Conservation (phyloP, 257 asterid species). For the Solanum medicagineum region DNA sequence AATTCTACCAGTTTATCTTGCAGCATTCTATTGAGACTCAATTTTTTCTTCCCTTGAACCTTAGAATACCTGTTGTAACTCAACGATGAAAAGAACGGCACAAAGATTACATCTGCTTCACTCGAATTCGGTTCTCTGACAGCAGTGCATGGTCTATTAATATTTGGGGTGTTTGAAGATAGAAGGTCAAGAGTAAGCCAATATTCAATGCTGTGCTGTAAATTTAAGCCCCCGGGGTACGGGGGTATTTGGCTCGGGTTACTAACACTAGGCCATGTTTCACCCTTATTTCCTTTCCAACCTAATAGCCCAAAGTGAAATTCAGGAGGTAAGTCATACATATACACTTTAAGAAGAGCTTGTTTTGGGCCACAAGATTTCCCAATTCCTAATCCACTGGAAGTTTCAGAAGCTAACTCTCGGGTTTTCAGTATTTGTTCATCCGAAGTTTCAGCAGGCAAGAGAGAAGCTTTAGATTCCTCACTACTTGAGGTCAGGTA, state of each 20-base stretch:
- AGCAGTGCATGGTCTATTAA: slow-evolving; percentile 47
- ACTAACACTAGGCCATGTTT: slow-evolving; percentile 52
- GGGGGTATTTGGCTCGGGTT: slow-evolving; percentile 26
- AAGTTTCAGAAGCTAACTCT: background rate
- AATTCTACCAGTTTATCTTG: slow-evolving; percentile 52
- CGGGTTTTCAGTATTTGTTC: background rate
- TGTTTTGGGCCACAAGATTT: slow-evolving; percentile 21
- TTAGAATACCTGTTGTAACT: slow-evolving; percentile 63
- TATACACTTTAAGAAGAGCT: slow-evolving; percentile 53
- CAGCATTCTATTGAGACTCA: slow-evolving; percentile 26
- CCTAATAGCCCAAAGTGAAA: slow-evolving; percentile 74
- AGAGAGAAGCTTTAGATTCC: background rate
- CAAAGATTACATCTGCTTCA: slow-evolving; percentile 54
- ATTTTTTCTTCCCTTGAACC: slow-evolving; percentile 19
- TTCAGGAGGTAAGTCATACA: slow-evolving; percentile 65
- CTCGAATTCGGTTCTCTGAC: slow-evolving; percentile 37
- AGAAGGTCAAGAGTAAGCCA: slow-evolving; percentile 84
- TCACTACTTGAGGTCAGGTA: slow-evolving; percentile 4
- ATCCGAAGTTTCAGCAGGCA: slow-evolving; percentile 1
- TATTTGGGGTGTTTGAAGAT: slow-evolving; percentile 29
- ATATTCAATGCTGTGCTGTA: slow-evolving; percentile 66
- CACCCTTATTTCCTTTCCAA: slow-evolving; percentile 30
- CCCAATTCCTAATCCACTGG: slow-evolving; percentile 5
- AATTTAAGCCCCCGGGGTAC: slow-evolving; percentile 70
- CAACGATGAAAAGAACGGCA: slow-evolving; percentile 70